These are phyloP conservation scores for Echinosophora koreensis DNA, from an alignment of 306 rosid species.

Conservation along the genomic window DNA sequence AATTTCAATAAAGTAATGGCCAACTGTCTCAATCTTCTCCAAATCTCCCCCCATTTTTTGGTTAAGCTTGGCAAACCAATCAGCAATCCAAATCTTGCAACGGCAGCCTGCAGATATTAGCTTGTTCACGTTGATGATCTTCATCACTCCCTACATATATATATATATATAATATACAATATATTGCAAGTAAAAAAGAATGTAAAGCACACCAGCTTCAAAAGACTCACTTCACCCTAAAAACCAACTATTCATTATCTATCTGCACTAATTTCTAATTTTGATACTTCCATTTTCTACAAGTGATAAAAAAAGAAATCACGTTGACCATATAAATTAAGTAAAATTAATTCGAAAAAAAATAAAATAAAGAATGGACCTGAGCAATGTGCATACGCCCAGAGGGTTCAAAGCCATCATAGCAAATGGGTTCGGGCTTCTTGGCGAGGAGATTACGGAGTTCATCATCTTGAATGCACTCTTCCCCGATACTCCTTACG, in stretches of 20 bases:
- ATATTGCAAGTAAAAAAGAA: not conserved
- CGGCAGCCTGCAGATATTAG: conserved; percentile 79
- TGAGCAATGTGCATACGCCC: conserved; percentile 98
- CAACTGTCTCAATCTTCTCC: conserved; percentile 76
- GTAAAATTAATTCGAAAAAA: not conserved
- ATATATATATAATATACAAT: too few relatives aligned
- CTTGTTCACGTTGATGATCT: conserved; percentile 79
- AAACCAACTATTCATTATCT: not conserved
- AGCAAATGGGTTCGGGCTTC: conserved; percentile 80
- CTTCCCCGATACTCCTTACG: conserved; percentile 82
- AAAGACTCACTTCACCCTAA: not conserved
- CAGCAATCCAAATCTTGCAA: conserved; percentile 92
- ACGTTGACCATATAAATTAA: not conserved
- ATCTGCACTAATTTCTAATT: not conserved
- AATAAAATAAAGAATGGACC: conserved; percentile 45
- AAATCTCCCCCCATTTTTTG: conserved; percentile 90
- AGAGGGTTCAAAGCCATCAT: conserved; percentile 94
- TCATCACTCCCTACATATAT: conserved; percentile 80
- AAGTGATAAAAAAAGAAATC: too few relatives aligned
- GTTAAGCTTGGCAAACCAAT: conserved; percentile 92
- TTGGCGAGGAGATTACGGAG: conserved; percentile 70
- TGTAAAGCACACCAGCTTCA: conserved; percentile 4
- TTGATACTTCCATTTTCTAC: not conserved
- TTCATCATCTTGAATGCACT: conserved; percentile 89
- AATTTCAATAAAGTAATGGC: conserved; percentile 79